Conservation (phyloP, 1,139 yeast species). For the Candida anutae region DNA sequence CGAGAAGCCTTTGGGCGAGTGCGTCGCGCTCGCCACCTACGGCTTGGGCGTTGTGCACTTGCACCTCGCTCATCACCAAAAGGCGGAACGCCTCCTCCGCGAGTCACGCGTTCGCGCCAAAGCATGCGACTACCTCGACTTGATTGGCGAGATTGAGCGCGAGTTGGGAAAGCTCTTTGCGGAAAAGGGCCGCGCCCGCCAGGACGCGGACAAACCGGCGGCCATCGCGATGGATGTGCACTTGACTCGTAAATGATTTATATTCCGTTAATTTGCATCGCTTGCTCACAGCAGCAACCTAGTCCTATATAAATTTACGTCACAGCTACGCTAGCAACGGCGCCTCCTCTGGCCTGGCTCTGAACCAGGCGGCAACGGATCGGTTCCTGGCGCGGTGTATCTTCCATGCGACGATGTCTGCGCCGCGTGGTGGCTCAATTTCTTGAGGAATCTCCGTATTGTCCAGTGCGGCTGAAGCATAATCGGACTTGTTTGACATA, state of each 20-base stretch:
- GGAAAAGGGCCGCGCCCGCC: constrained; percentile 27
- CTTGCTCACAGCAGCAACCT: no score
- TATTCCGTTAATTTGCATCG: no score
- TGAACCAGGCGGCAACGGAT: no score
- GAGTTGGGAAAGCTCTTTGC: constrained; percentile 53
- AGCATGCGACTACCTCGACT: constrained; percentile 56
- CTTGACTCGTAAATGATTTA: constrained; percentile 3
- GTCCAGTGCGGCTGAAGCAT: constrained; percentile 2
- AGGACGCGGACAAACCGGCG: neutral
- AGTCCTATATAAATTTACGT: no score
- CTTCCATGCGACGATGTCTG: constrained; percentile 24
- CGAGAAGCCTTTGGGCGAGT: constrained; percentile 32
- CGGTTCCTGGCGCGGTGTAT: constrained; percentile 5
- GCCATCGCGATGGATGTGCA: constrained; percentile 9
- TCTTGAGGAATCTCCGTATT: constrained; percentile 21
- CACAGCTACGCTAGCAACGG: no score
- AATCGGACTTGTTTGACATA: constrained; percentile 19
- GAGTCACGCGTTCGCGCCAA: constrained; percentile 69
- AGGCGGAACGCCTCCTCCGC: constrained; percentile 55
- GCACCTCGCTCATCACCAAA: constrained; percentile 45
- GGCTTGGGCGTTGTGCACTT: constrained; percentile 76
- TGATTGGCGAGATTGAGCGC: constrained; percentile 57
- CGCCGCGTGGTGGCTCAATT: constrained; percentile 33
- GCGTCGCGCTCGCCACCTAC: constrained; percentile 74
- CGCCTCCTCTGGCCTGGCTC: no score